phyloP scores from a whole-genome alignment of 179 eudicot species.

The Beta lomatogona region DNA sequence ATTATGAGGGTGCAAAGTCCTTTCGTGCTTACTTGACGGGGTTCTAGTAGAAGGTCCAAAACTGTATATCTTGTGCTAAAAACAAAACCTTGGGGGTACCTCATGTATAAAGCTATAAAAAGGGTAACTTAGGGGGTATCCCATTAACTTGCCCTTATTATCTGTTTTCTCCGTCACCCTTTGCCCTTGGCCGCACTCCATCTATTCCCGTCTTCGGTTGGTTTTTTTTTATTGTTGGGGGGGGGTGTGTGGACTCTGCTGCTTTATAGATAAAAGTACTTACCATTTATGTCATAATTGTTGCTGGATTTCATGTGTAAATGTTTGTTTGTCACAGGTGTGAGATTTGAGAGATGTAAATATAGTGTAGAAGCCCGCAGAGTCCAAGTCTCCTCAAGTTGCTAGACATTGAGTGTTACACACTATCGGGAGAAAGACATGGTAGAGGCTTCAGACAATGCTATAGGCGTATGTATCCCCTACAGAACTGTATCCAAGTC shows the following conservation, averaged over 20 bases:
- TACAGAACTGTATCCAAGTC: neutral
- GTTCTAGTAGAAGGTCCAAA: no score
- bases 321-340: constrained; percentile 32
- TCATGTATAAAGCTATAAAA: no score
- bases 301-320: neutral
- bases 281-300: neutral
- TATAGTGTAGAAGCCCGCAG: constrained; percentile 12
- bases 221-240: no score
- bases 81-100: no score
- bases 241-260: no score
- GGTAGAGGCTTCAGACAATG: constrained; percentile 1
- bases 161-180: no score
- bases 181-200: no score
- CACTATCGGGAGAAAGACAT: neutral
- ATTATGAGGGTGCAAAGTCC: no score
- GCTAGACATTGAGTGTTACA: neutral
- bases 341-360: constrained; percentile 26
- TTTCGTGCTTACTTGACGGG: no score
- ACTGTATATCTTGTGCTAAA: neutral
- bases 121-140: no score
- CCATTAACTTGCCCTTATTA: no score
- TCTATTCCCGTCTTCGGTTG: no score
- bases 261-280: neutral
- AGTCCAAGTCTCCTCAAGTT: neutral
- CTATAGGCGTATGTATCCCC: neutral